These are phyloP conservation scores for Chaetomium olivaceum DNA, from an alignment of 2,329 filamentous ascomycete genomes.

Conservation along the genomic window DNA sequence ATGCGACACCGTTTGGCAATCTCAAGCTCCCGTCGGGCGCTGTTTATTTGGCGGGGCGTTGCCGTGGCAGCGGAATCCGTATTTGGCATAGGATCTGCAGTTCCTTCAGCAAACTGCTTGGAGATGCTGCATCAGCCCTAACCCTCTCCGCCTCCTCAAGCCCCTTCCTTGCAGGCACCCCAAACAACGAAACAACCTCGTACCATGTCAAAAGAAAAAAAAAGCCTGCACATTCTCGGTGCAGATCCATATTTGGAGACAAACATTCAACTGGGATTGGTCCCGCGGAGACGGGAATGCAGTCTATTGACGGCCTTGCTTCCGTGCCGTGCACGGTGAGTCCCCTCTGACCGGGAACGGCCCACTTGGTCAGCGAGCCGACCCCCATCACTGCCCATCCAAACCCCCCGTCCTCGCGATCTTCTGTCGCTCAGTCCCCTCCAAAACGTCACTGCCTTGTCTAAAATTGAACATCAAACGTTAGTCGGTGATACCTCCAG, in stretches of 20 bases:
- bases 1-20: conserved; percentile 25
- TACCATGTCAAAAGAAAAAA: conserved; percentile 9
- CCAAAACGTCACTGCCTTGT: conserved; percentile 2
- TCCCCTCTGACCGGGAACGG: not conserved
- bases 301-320: conserved; percentile 8
- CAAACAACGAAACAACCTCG: conserved; percentile 4
- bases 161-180: not conserved
- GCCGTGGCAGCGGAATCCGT: conserved; percentile 25
- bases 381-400: not conserved
- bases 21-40: conserved; percentile 17
- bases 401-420: not conserved
- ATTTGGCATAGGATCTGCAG: conserved; percentile 15
- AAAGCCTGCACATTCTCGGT: conserved; percentile 17
- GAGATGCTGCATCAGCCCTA: conserved; percentile 15
- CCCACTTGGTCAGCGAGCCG: not conserved
- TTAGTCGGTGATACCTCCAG: not conserved
- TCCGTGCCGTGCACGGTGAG: not conserved
- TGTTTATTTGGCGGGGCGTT: conserved; percentile 35
- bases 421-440: not conserved
- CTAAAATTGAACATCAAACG: not conserved
- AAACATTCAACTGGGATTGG: not conserved
- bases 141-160: conserved; percentile 13
- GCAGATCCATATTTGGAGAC: conserved; percentile 23
- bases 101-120: not conserved
- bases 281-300: conserved; percentile 9